These are phyloP conservation scores for Populus hybrid DNA, from an alignment of 441 rosid species.

Conservation along the genomic window DNA sequence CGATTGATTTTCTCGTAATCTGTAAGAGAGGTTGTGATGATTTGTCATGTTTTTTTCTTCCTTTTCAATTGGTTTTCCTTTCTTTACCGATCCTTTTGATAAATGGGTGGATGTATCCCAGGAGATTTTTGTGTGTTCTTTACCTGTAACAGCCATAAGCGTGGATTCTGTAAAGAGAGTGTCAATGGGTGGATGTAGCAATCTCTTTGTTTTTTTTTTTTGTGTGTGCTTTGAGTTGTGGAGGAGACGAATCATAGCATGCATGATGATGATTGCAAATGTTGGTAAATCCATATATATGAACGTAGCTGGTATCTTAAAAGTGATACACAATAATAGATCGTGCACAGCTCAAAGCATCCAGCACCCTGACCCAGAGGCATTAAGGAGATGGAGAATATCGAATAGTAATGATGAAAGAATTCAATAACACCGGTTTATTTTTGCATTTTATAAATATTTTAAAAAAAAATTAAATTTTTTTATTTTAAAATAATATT, in stretches of 20 bases:
- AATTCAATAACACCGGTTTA: background rate
- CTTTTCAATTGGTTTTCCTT: too few species aligned
- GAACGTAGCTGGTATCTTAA: too few species aligned
- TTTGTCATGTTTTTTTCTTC: too few species aligned
- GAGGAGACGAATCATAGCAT: background rate
- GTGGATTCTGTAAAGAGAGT: slow-evolving; percentile 11
- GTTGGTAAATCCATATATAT: background rate
- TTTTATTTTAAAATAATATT: background rate
- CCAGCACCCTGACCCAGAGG: background rate
- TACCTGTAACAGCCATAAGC: background rate
- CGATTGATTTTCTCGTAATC: slow-evolving; percentile 24
- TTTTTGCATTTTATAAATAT: too few species aligned
- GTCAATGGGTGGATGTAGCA: slow-evolving; percentile 13
- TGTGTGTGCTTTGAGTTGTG: background rate
- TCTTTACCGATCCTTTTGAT: too few species aligned
- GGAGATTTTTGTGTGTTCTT: background rate
- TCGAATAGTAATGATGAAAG: slow-evolving; percentile 13
- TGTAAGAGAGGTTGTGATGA: slow-evolving; percentile 20
- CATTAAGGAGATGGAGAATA: slow-evolving; percentile 8
- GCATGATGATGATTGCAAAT: slow-evolving; percentile 8
- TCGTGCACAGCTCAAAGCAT: slow-evolving; percentile 7
- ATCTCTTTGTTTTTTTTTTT: slow-evolving; percentile 7
- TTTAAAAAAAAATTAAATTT: background rate
- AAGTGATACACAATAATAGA: slow-evolving; percentile 9
- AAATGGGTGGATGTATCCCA: background rate